Base-by-base conservation (phyloP, 2,329 filamentous ascomycete species). In the Phyllachora maydis region DNA sequence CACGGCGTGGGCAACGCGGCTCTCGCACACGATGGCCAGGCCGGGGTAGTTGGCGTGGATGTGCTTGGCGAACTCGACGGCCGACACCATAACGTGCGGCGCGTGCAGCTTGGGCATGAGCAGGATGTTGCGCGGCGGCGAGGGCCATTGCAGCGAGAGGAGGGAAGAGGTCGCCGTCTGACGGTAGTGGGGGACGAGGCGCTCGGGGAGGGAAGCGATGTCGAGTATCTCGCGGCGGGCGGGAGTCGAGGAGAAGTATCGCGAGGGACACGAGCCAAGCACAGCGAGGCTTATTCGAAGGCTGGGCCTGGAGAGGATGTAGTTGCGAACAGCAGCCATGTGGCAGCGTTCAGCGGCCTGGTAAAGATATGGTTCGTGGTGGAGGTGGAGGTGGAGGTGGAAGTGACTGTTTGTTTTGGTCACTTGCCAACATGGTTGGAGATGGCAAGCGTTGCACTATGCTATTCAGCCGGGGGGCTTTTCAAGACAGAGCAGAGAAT, bases 21-120 rank as follows among this genome's bases (percentile, higher is more conserved):
- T 69, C 46, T 95, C 88, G 34, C 95, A 70, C 8, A 95, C 65
- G 23, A 95, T 58, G 37, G 79, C 75, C 31, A 83, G 65, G 24
- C 65, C 65, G 1, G 81, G 73, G 45, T 95, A 93, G 28, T 79
- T 78, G 30, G 56, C 59, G 34, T 70, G 65, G 28, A 93, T 64
- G 46, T 95, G 76, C 35, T 65, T 73, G 32, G 61, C 61, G 30
- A 68, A 67, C 30, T 52, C 50, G 32, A 64, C 40, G 14, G 61
- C 59, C 3, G 61, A 59, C 10, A 52, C 41, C 10, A 52, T 52
- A 10, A 67, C 63, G 8, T 58, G 48, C 0, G 58, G 53, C 1
- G 60, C 56, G 31, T 58, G 59, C 23, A 66, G 52, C 41, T 69
- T 69, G 19, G 63, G 60, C 27, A 68, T 59, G 19, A 69, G 48